Base-by-base conservation (phyloP, 371 early-diverging fungal genomes). In the Apophysomyces ossiformis region DNA sequence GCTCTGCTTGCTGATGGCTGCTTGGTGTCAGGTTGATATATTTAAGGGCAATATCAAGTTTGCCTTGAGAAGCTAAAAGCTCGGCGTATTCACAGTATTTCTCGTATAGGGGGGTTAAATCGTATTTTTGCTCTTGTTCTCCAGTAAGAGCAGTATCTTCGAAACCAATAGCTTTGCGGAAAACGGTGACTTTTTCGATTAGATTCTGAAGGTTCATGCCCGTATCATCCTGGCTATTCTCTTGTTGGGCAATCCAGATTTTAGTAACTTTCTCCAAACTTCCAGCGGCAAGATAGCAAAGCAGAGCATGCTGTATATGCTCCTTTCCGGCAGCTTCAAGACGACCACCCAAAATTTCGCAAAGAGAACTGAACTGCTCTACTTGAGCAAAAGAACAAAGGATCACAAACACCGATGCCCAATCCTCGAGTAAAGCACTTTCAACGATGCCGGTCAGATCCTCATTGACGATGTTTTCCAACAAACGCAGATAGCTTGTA, bases 221-320 rank as follows among this genome's bases (percentile, higher is more conserved):
- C 7, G 54, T 26, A 13, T 65, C 62, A 38, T 64, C 44, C 54
- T 50, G 0, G 18, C 54, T 50, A 9, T 32, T 26, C 54, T 50
- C 54, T 54, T 78, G 81, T 43, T 81, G 78, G 1, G 69, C 59
- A 65, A 92, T 88, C 99, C 99, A 99, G 45, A 96, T 90, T 16
- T 84, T 72, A 1, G 94, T 85, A 1, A 96, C 95, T 57, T 90
- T 91, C 68, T 91, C 90, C 32, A 99, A 64, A 61, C 94, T 93
- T 36, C 96, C 97, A 0, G 96, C 91, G 11, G 91, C 92, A 64
- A 97, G 77, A 71, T 94, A 96, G 72, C 97, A 97, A 21, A 97
- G 82, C 0, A 92, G 90, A 8, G 96, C 95, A 74, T 86, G 92
- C 5, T 78, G 81, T 63, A 75, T 74, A 38, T 64, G 70, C 11